phyloP scores from a whole-genome alignment of 78 protist species.

The Protostelium mycophagum region DNA sequence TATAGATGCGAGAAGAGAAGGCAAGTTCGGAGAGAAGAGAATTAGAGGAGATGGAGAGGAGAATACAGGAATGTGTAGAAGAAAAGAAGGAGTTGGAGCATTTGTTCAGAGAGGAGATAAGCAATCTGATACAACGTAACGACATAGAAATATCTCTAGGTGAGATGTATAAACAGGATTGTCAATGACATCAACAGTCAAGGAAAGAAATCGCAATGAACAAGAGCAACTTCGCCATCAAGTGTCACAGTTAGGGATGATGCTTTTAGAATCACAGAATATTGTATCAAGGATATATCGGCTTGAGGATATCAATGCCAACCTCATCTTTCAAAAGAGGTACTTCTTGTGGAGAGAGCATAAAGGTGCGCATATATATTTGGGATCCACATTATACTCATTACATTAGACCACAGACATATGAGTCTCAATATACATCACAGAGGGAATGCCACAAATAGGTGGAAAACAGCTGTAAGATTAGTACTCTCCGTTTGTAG shows the following conservation, averaged over 20 bases:
- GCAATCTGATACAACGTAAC: not conserved
- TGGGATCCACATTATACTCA: not conserved
- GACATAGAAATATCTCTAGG: not conserved
- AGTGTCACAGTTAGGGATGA: not conserved
- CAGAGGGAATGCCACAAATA: not conserved
- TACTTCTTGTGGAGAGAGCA: not conserved
- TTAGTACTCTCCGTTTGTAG: not conserved
- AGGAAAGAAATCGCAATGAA: not conserved
- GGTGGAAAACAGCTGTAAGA: not conserved
- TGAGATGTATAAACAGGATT: not conserved
- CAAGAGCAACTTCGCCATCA: not conserved
- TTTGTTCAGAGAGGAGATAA: not conserved
- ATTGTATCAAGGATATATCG: not conserved
- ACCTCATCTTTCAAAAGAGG: not conserved
- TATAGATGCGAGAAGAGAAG: not conserved
- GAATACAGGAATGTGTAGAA: not conserved
- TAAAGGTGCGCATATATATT: not conserved
- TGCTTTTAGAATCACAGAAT: not conserved
- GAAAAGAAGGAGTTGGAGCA: not conserved
- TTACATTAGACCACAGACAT: not conserved
- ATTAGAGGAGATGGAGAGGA: not conserved
- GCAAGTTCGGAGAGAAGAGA: not conserved
- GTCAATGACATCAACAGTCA: not conserved
- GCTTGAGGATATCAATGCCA: not conserved
- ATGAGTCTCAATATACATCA: not conserved